Conservation (phyloP, 192 early-diverging fungal species). For the Coemansia sp. region DNA sequence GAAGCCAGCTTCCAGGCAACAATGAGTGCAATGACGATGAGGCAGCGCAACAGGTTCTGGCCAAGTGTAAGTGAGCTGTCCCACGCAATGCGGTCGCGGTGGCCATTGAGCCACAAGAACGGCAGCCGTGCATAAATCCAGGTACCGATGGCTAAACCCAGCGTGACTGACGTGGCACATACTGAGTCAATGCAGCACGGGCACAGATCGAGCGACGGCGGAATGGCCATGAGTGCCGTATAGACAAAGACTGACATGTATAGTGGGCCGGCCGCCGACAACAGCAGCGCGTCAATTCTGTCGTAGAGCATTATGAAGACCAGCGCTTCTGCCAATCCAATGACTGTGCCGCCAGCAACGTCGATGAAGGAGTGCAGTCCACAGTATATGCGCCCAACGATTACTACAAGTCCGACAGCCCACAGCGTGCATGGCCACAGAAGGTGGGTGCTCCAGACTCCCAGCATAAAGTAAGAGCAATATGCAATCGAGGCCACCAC, state of each 20-base stretch:
- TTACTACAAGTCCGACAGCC: constrained; percentile 58
- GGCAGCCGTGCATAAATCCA: constrained; percentile 49
- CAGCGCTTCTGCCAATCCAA: constrained; percentile 64
- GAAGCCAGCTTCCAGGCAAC: constrained; percentile 51
- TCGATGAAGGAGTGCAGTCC: constrained; percentile 88
- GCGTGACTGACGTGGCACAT: constrained; percentile 45
- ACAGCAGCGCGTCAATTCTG: constrained; percentile 31
- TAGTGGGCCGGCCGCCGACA: constrained; percentile 42
- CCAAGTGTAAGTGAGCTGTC: constrained; percentile 32
- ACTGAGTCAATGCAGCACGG: constrained; percentile 56
- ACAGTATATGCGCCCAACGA: constrained; percentile 76
- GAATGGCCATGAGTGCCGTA: constrained; percentile 32
- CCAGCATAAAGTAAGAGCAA: constrained; percentile 35
- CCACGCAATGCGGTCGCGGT: constrained; percentile 43
- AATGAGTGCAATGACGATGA: constrained; percentile 29
- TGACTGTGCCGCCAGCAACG: constrained; percentile 65
- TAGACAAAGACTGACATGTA: constrained; percentile 33
- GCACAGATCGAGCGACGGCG: constrained; percentile 47
- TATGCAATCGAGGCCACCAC: constrained; percentile 72
- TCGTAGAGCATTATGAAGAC: constrained; percentile 35
- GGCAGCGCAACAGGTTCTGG: constrained; percentile 40
- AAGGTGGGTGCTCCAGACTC: constrained; percentile 23
- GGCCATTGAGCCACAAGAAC: constrained; percentile 35
- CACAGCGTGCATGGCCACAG: constrained; percentile 57
- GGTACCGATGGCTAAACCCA: constrained; percentile 38